Evolutionary conservation across 2,329 filamentous ascomycete species (phyloP).

Genomic region (Fusarium sp.): DNA sequence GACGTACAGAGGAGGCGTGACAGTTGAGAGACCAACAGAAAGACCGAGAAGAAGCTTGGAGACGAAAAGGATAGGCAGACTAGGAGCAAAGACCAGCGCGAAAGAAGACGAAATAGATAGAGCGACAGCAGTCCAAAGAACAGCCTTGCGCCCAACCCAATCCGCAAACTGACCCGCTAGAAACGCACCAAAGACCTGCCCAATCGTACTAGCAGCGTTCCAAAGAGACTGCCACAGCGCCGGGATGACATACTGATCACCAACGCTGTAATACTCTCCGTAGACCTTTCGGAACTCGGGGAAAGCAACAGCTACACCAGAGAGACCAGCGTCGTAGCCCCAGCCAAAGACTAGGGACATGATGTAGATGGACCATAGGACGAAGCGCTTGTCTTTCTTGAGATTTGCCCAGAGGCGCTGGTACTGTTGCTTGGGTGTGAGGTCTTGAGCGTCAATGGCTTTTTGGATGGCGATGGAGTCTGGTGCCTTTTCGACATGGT

Average conservation of each 20-base stretch:
- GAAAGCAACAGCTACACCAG: conserved; percentile 50
- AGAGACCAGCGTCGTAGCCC: conserved; percentile 51
- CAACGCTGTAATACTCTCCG: conserved; percentile 47
- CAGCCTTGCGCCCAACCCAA: conserved; percentile 32
- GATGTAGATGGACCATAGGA: conserved; percentile 45
- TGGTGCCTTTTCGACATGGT: conserved; percentile 9
- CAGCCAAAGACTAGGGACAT: conserved; percentile 50
- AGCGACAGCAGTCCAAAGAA: conserved; percentile 40
- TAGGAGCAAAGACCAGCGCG: conserved; percentile 43
- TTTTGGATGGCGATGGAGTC: conserved; percentile 7
- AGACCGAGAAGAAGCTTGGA: conserved; percentile 44
- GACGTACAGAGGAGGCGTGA: conserved; percentile 43
- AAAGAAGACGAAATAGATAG: conserved; percentile 43
- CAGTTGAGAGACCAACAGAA: conserved; percentile 42
- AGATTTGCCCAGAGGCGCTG: conserved; percentile 43
- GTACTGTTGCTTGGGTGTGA: conserved; percentile 43
- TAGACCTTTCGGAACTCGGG: conserved; percentile 49
- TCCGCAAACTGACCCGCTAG: conserved; percentile 44
- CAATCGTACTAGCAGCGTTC: conserved; percentile 51
- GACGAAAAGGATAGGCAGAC: conserved; percentile 42
- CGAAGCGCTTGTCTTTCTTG: conserved; percentile 44
- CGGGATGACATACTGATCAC: conserved; percentile 47
- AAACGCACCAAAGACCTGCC: conserved; percentile 44
- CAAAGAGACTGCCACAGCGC: conserved; percentile 52
- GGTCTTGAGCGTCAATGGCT: conserved; percentile 27